These are phyloP conservation scores for Sphagnum magellanicum DNA, from an alignment of 228 moss, liverwort and hornwort species.

Conservation along the genomic window DNA sequence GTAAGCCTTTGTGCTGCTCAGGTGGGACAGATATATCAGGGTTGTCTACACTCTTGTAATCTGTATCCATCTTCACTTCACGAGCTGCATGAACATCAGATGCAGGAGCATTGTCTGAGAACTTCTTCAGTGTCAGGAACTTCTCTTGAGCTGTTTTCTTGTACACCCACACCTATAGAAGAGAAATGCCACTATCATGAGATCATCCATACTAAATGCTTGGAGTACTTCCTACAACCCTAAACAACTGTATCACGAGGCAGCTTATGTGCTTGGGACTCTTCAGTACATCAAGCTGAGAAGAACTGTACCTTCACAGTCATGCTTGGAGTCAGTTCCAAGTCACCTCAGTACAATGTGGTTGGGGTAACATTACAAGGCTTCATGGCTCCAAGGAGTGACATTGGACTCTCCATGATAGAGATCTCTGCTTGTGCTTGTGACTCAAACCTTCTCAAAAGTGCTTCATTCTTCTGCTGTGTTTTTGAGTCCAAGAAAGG, in stretches of 20 bases:
- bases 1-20: conserved; percentile 86
- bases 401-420: conserved; percentile 45
- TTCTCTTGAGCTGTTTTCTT: conserved; percentile 83
- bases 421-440: conserved; percentile 70
- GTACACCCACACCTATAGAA: conserved; percentile 85
- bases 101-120: conserved; percentile 57
- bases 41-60: conserved; percentile 64
- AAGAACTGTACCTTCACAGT: conserved; percentile 51
- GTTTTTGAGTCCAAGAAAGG: conserved; percentile 33
- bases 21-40: conserved; percentile 66
- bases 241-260: background rate
- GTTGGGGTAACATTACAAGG: conserved; percentile 72
- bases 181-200: too few relatives aligned
- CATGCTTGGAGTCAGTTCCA: conserved; percentile 83
- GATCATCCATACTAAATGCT: background rate
- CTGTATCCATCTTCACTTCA: conserved; percentile 60
- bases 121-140: conserved; percentile 72
- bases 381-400: conserved; percentile 66
- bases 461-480: conserved; percentile 55
- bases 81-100: conserved; percentile 47
- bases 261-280: background rate
- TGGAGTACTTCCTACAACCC: background rate
- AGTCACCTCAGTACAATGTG: conserved; percentile 80
- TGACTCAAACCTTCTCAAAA: conserved; percentile 58
- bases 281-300: too few relatives aligned